Evolutionary conservation across 257 asterid genomes (phyloP).

Genomic region (Dorcoceras hygrometricum): DNA sequence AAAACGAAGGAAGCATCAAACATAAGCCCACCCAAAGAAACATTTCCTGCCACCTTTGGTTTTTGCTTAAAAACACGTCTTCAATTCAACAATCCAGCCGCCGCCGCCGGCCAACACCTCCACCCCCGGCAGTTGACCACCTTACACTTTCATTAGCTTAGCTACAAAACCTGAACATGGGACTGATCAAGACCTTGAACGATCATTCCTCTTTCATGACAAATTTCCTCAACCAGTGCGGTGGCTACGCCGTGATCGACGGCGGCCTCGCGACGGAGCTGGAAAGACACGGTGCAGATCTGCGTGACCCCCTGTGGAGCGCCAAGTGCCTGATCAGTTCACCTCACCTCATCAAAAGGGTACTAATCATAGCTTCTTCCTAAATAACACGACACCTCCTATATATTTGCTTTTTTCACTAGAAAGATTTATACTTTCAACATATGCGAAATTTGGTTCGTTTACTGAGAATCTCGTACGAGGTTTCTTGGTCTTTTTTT

Average conservation of each 20-base stretch:
- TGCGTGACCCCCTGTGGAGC: constrained; percentile 81
- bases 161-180: constrained; percentile 30
- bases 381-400: not conserved
- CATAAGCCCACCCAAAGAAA: too few species aligned
- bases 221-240: constrained; percentile 62
- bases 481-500: constrained; percentile 1
- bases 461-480: not conserved
- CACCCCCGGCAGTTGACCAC: not conserved
- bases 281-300: constrained; percentile 66
- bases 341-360: constrained; percentile 71
- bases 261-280: constrained; percentile 93
- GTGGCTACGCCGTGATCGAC: constrained; percentile 67
- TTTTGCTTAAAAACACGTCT: too few species aligned
- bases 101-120: too few species aligned
- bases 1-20: too few species aligned
- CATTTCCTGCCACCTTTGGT: not conserved
- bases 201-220: constrained; percentile 27
- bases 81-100: too few species aligned
- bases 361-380: constrained; percentile 12
- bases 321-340: constrained; percentile 75
- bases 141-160: too few species aligned
- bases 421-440: not conserved
- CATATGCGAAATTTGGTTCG: not conserved
- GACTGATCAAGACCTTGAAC: constrained; percentile 13
- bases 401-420: not conserved